Conservation (phyloP, 2,329 filamentous ascomycete species). For the Fusarium austroafricanum region DNA sequence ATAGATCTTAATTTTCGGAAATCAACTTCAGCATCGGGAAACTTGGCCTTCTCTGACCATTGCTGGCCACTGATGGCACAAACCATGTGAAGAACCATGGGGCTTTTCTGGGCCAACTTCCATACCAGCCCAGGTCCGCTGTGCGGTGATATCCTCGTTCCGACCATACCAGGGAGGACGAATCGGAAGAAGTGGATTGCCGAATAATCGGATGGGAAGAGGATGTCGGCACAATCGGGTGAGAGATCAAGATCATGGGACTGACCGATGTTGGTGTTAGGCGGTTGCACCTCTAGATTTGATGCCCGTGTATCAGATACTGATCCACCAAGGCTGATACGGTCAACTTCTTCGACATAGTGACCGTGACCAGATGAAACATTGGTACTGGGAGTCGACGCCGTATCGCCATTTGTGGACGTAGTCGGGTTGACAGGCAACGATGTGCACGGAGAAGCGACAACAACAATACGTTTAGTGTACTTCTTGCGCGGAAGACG, state of each 20-base stretch:
- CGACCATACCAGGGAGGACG: background rate
- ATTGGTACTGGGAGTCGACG: background rate
- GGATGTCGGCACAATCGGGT: background rate
- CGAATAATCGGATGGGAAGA: background rate
- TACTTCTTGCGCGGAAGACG: background rate
- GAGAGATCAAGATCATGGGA: background rate
- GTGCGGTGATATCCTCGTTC: background rate
- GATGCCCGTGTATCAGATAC: background rate
- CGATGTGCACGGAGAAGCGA: background rate
- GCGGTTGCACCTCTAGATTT: background rate
- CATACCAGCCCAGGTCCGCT: background rate
- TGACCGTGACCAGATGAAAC: fast-evolving
- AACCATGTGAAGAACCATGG: conserved; percentile 1
- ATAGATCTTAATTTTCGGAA: background rate
- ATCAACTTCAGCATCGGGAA: background rate
- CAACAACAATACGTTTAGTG: background rate
- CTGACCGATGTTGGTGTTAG: background rate
- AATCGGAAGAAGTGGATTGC: conserved; percentile 7
- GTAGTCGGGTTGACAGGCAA: background rate
- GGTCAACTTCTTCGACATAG: background rate
- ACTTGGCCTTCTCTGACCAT: background rate
- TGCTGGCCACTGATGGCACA: background rate
- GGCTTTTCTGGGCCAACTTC: background rate
- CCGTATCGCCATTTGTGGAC: background rate
- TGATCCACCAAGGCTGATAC: background rate